phyloP scores from a whole-genome alignment of 2,329 filamentous ascomycete genomes.

The Ceratocystis ficicola region DNA sequence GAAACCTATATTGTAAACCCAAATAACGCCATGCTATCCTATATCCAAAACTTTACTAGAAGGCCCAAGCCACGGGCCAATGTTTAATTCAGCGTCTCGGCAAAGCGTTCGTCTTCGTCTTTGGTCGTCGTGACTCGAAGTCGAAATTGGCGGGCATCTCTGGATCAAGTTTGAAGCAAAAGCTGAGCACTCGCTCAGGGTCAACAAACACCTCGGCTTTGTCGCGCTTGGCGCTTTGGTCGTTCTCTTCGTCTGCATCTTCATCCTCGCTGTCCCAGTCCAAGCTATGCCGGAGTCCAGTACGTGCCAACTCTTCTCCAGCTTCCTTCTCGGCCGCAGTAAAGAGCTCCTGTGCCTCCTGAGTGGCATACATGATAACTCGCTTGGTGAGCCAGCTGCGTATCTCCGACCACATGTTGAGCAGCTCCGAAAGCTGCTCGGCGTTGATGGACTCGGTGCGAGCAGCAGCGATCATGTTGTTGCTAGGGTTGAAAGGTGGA shows the following conservation, averaged over 20 bases:
- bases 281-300: constrained; percentile 49
- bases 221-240: constrained; percentile 21
- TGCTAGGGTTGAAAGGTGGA: constrained; percentile 16
- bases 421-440: constrained; percentile 36
- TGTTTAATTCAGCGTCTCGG: not conserved
- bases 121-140: constrained; percentile 27
- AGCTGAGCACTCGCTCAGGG: constrained; percentile 39
- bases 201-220: constrained; percentile 29
- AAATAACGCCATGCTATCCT: constrained; percentile 7
- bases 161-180: constrained; percentile 35
- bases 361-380: constrained; percentile 33
- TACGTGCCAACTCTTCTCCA: constrained; percentile 59
- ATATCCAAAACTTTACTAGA: not conserved
- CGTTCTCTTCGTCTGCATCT: constrained; percentile 46
- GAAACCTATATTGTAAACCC: not conserved
- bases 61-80: too few relatives aligned
- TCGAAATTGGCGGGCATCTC: constrained; percentile 37
- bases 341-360: constrained; percentile 48
- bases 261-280: constrained; percentile 44
- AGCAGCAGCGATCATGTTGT: constrained; percentile 24
- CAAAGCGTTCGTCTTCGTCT: constrained; percentile 9
- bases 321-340: constrained; percentile 56
- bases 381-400: constrained; percentile 33
- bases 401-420: constrained; percentile 45
- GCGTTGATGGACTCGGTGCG: constrained; percentile 30